Percentiles rank a stretch among this genome's conserved stretches.
These are phyloP conservation scores for Solanum raphanifolium DNA, from an alignment of 257 asterid genomes.

Conservation along the genomic window DNA sequence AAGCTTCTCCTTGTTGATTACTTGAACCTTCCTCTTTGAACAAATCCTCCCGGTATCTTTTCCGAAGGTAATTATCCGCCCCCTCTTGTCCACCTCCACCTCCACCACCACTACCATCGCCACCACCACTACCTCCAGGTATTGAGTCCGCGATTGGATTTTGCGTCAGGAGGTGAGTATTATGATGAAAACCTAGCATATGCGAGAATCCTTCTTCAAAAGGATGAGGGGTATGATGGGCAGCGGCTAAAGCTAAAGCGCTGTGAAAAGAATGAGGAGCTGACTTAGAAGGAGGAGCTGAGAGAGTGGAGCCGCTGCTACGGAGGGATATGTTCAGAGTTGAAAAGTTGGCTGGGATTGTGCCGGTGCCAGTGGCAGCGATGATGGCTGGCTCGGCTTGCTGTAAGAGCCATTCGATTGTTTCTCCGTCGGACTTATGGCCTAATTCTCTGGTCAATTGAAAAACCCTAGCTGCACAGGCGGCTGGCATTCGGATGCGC, in stretches of 20 bases:
- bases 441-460: slow-evolving; percentile 64
- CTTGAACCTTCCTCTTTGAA: slow-evolving; percentile 45
- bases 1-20: slow-evolving; percentile 23
- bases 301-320: slow-evolving; percentile 54
- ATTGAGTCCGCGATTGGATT: slow-evolving; percentile 28
- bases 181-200: slow-evolving; percentile 64
- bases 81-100: slow-evolving; percentile 26
- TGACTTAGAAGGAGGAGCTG: slow-evolving; percentile 59
- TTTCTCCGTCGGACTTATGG: slow-evolving; percentile 70
- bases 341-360: slow-evolving; percentile 64
- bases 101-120: slow-evolving; percentile 13
- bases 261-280: slow-evolving; percentile 57
- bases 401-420: slow-evolving; percentile 68
- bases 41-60: slow-evolving; percentile 62
- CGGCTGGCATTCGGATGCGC: slow-evolving; percentile 84
- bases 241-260: slow-evolving; percentile 38
- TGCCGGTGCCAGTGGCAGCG: slow-evolving; percentile 78
- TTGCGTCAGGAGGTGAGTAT: slow-evolving; percentile 25
- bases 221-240: slow-evolving; percentile 18
- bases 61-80: slow-evolving; percentile 45
- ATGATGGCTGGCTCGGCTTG: slow-evolving; percentile 82
- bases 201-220: slow-evolving; percentile 51
- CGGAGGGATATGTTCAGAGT: slow-evolving; percentile 55
- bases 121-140: slow-evolving; percentile 15
- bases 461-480: slow-evolving; percentile 77